A percentile compares a stretch with the other conserved stretches of the same genome.
phyloP scores from a whole-genome alignment of 2,329 filamentous ascomycete genomes.

The Fusarium neocosmosporiellum region DNA sequence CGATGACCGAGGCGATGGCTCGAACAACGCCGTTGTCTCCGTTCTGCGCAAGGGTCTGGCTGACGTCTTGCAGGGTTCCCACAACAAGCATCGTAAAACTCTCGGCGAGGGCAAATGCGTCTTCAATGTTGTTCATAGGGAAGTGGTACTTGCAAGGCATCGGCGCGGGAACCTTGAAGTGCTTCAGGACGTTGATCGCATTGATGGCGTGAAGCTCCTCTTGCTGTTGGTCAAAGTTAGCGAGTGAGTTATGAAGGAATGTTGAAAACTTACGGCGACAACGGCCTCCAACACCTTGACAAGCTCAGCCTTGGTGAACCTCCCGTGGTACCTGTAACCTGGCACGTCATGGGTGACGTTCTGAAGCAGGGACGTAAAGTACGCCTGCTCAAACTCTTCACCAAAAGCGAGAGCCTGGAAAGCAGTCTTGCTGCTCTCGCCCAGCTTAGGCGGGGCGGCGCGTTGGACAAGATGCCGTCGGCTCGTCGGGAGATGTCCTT shows the following conservation, averaged over 20 bases:
- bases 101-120: constrained; percentile 6
- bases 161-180: constrained; percentile 6
- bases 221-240: background rate
- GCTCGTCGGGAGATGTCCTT: background rate
- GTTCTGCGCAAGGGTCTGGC: background rate
- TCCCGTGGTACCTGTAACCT: background rate
- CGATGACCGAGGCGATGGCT: constrained; percentile 12
- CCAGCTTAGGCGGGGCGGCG: constrained; percentile 7
- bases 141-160: constrained; percentile 16
- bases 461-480: constrained; percentile 2
- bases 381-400: constrained; percentile 12
- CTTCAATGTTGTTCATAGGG: background rate
- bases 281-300: background rate
- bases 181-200: constrained; percentile 12
- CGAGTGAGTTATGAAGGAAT: background rate
- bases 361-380: constrained; percentile 1
- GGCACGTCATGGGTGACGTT: constrained; percentile 5
- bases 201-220: constrained; percentile 9
- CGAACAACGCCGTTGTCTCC: constrained; percentile 2
- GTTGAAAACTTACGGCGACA: background rate
- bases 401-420: constrained; percentile 11
- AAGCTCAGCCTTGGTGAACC: constrained; percentile 2
- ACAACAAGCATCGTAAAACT: constrained; percentile 11
- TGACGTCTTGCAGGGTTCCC: constrained; percentile 9
- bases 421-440: constrained; percentile 2